Conservation (phyloP, 2,329 filamentous ascomycete genomes). For the Ascochyta viciae-villosae region DNA sequence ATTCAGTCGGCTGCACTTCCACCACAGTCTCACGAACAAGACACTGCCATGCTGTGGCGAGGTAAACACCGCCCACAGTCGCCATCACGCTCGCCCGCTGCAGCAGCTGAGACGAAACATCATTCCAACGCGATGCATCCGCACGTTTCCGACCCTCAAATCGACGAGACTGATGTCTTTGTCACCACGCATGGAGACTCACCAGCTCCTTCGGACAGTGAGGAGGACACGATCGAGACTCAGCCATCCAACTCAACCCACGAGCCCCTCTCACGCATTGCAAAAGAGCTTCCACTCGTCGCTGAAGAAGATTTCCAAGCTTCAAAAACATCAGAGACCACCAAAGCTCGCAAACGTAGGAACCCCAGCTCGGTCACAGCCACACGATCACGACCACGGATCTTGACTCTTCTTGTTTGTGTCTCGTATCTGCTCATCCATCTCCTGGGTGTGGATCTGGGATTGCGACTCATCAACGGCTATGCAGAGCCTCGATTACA, state of each 20-base stretch:
- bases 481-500: constrained; percentile 10
- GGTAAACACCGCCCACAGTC: not conserved
- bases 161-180: not conserved
- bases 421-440: constrained; percentile 16
- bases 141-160: not conserved
- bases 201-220: not conserved
- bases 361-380: not conserved
- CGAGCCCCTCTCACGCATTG: not conserved
- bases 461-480: constrained; percentile 4
- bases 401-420: constrained; percentile 14
- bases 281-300: not conserved
- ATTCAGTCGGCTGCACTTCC: not conserved
- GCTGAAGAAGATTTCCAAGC: not conserved
- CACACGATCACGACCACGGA: constrained; percentile 5
- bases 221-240: not conserved
- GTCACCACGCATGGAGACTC: not conserved
- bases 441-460: constrained; percentile 13
- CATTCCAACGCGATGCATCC: not conserved
- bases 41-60: not conserved
- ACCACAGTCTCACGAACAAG: not conserved
- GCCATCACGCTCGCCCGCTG: not conserved
- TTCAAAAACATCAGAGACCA: not conserved
- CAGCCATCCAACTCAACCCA: not conserved
- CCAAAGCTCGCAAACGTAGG: not conserved
- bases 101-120: not conserved